phyloP scores from a whole-genome alignment of 345 rosid genomes.

The Pelargonium nanum region DNA sequence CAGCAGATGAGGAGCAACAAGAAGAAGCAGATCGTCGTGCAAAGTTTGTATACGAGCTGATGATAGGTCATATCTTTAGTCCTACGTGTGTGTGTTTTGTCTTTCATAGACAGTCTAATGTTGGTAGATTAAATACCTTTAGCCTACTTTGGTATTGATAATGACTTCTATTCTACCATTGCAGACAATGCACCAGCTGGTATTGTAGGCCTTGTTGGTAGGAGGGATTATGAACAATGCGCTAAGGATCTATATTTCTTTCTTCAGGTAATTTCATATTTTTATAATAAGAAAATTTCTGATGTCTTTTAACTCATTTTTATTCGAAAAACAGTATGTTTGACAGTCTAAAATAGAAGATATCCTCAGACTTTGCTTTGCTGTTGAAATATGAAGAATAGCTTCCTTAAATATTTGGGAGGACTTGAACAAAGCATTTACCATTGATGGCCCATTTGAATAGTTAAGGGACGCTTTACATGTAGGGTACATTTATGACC shows the following conservation, averaged over 20 bases:
- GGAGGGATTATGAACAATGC: conserved; percentile 84
- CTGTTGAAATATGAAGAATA: too few relatives aligned
- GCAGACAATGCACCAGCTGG: conserved; percentile 87
- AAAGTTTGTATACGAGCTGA: conserved; percentile 77
- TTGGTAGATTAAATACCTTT: too few relatives aligned
- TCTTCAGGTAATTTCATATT: conserved; percentile 79
- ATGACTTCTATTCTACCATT: conserved; percentile 27
- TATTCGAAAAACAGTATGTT: too few relatives aligned
- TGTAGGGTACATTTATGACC: too few relatives aligned
- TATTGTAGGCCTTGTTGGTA: conserved; percentile 75
- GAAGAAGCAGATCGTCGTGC: conserved; percentile 67
- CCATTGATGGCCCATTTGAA: too few relatives aligned
- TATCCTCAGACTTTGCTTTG: too few relatives aligned
- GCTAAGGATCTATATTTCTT: conserved; percentile 88
- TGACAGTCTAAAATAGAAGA: too few relatives aligned
- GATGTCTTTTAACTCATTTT: too few relatives aligned
- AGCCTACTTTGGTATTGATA: conserved; percentile 1
- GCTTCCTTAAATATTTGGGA: too few relatives aligned
- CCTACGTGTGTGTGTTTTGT: background rate
- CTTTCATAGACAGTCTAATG: background rate
- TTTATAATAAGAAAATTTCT: too few relatives aligned
- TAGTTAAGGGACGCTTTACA: too few relatives aligned
- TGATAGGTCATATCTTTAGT: conserved; percentile 53
- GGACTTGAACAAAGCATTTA: too few relatives aligned
- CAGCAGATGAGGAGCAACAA: conserved; percentile 47